phyloP scores from a whole-genome alignment of 768 basidiomycete genomes.

The Lentinula edodes region DNA sequence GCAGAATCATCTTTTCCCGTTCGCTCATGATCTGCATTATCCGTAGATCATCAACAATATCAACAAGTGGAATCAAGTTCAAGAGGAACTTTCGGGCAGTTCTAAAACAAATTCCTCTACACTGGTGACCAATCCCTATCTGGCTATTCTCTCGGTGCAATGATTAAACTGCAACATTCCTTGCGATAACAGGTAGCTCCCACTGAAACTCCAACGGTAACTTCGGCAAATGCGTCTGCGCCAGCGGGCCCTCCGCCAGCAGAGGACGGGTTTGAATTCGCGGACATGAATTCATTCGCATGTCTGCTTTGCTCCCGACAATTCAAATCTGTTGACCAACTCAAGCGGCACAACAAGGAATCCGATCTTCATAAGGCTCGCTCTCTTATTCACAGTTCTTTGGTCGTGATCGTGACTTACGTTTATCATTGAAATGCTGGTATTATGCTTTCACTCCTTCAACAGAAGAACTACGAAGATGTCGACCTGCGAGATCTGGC shows the following conservation, averaged over 20 bases:
- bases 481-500: slow-evolving; percentile 66
- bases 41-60: slow-evolving; percentile 83
- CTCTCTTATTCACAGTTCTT: slow-evolving; percentile 32
- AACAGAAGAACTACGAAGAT: slow-evolving; percentile 84
- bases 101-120: slow-evolving; percentile 17
- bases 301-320: slow-evolving; percentile 92
- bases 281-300: slow-evolving; percentile 66
- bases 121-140: slow-evolving; percentile 29
- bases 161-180: slow-evolving; percentile 17
- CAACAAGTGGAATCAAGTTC: slow-evolving; percentile 95
- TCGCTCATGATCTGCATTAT: background rate
- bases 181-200: slow-evolving; percentile 16
- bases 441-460: slow-evolving; percentile 4
- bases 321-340: slow-evolving; percentile 82
- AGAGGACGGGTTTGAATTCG: slow-evolving; percentile 76
- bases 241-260: slow-evolving; percentile 27
- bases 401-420: slow-evolving; percentile 24
- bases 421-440: slow-evolving; percentile 17
- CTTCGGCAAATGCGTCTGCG: slow-evolving; percentile 8
- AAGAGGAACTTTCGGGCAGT: slow-evolving; percentile 71
- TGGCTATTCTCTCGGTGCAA: slow-evolving; percentile 17
- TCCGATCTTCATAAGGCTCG: slow-evolving; percentile 94
- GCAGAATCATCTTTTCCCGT: background rate
- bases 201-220: slow-evolving; percentile 12
- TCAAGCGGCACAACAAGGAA: slow-evolving; percentile 87